phyloP scores from a whole-genome alignment of 2,329 filamentous ascomycete species.

The Simplicillium aogashimaense region DNA sequence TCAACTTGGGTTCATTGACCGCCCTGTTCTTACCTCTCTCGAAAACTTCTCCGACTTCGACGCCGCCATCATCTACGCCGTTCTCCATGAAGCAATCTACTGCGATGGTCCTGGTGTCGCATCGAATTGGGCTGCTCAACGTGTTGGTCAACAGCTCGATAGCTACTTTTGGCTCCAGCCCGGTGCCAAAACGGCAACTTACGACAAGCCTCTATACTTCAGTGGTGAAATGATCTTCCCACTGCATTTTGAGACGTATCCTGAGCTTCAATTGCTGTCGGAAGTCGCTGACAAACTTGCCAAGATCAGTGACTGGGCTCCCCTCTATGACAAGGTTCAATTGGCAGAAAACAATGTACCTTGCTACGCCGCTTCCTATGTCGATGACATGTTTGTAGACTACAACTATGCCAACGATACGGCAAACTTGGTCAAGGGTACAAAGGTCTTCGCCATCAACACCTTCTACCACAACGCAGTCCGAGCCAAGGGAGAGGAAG shows the following conservation, averaged over 20 bases:
- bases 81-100: constrained; percentile 85
- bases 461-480: constrained; percentile 80
- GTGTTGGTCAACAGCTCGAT: constrained; percentile 41
- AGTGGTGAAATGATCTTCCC: constrained; percentile 90
- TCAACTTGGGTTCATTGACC: constrained; percentile 65
- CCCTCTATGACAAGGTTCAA: constrained; percentile 65
- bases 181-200: constrained; percentile 13
- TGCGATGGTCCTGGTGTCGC: constrained; percentile 54
- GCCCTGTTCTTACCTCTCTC: constrained; percentile 57
- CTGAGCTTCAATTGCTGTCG: constrained; percentile 61
- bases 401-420: constrained; percentile 64
- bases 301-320: constrained; percentile 56
- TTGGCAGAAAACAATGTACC: constrained; percentile 71
- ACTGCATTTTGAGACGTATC: constrained; percentile 73
- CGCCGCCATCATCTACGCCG: constrained; percentile 68
- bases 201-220: constrained; percentile 56
- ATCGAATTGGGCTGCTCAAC: constrained; percentile 67
- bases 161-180: constrained; percentile 42
- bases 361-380: constrained; percentile 72
- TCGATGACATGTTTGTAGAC: constrained; percentile 92
- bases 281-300: constrained; percentile 65
- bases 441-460: constrained; percentile 79
- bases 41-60: constrained; percentile 64
- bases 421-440: constrained; percentile 62
- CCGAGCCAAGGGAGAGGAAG: constrained; percentile 61